A percentile compares a stretch with the other conserved stretches of the same genome.
Evolutionary conservation across 495 filamentous ascomycete genomes (phyloP).

Genomic region (Cercophora samala): DNA sequence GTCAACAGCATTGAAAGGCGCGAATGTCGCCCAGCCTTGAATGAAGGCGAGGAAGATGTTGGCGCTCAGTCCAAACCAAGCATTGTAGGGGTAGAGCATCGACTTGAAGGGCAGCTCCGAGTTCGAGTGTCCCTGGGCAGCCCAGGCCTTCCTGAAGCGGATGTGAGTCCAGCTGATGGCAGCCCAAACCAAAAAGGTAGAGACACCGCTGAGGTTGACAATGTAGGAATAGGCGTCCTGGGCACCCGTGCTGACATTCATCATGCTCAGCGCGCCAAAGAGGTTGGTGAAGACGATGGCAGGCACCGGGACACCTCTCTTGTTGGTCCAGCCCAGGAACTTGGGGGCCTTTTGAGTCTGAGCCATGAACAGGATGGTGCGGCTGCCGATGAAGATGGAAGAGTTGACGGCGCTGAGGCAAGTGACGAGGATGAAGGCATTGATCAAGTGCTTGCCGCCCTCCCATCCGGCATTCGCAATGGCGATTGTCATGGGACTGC

Average conservation of each 20-base stretch:
- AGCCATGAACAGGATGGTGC: constrained; percentile 65
- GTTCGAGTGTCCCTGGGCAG: constrained; percentile 52
- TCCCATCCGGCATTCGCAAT: constrained; percentile 55
- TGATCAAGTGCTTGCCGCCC: constrained; percentile 61
- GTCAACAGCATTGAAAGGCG: constrained; percentile 54
- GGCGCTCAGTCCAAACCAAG: constrained; percentile 56
- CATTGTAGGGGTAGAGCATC: constrained; percentile 58
- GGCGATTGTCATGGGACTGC: constrained; percentile 60
- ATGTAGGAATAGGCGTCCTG: constrained; percentile 53
- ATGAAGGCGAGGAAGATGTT: constrained; percentile 65
- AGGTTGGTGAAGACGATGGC: constrained; percentile 61
- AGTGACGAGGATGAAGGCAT: constrained; percentile 67
- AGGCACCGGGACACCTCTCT: constrained; percentile 61
- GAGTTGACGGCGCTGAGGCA: constrained; percentile 67
- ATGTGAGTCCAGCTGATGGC: constrained; percentile 65
- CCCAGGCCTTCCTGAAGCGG: constrained; percentile 58
- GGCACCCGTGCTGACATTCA: constrained; percentile 59
- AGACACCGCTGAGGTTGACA: constrained; percentile 51
- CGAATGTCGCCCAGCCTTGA: constrained; percentile 55
- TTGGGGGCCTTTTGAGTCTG: constrained; percentile 61
- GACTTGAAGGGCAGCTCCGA: constrained; percentile 57
- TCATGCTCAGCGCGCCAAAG: constrained; percentile 64
- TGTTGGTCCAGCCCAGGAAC: constrained; percentile 61
- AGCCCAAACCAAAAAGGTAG: constrained; percentile 67
- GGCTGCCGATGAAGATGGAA: constrained; percentile 64